Evolutionary conservation across 164 flowering plant species (phyloP).

Genomic region (Aristolochia contorta): DNA sequence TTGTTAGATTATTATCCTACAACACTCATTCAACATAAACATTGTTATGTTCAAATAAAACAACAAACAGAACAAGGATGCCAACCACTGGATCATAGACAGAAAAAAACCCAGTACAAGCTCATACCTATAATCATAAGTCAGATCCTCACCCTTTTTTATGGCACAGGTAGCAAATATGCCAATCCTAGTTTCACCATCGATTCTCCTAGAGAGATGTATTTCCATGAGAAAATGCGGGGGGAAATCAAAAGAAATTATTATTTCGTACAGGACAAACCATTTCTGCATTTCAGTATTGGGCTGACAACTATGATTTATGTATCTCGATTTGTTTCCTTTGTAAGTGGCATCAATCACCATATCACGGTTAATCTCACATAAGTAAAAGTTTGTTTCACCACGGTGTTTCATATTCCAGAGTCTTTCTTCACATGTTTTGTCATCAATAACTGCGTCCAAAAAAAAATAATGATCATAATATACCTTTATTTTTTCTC

Average conservation of each 20-base stretch:
- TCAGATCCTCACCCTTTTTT: slow-evolving; percentile 76
- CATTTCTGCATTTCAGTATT: slow-evolving; percentile 99
- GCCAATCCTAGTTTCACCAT: slow-evolving; percentile 97
- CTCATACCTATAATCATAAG: slow-evolving; percentile 94
- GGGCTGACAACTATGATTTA: slow-evolving; percentile 95
- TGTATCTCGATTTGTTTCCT: slow-evolving; percentile 95
- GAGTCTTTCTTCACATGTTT: slow-evolving; percentile 95
- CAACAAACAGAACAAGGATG: background rate
- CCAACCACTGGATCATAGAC: background rate
- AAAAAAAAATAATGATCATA: background rate
- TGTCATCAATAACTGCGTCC: slow-evolving; percentile 85
- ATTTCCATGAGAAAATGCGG: background rate
- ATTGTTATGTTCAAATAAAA: background rate
- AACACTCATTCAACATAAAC: background rate
- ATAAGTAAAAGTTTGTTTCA: slow-evolving; percentile 88
- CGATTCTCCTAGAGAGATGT: slow-evolving; percentile 54
- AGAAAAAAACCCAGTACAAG: slow-evolving; percentile 5
- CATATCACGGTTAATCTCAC: slow-evolving; percentile 96
- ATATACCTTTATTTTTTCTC: no score
- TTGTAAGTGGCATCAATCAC: slow-evolving; percentile 98
- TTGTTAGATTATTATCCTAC: slow-evolving; percentile 23
- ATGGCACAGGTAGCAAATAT: slow-evolving; percentile 89
- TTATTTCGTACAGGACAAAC: slow-evolving; percentile 18
- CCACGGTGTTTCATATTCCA: slow-evolving; percentile 97
- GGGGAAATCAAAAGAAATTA: background rate